Percentiles rank a stretch among this genome's conserved stretches.
Evolutionary conservation across 495 filamentous ascomycete genomes (phyloP).

Genomic region (Aspergillus avenaceus): DNA sequence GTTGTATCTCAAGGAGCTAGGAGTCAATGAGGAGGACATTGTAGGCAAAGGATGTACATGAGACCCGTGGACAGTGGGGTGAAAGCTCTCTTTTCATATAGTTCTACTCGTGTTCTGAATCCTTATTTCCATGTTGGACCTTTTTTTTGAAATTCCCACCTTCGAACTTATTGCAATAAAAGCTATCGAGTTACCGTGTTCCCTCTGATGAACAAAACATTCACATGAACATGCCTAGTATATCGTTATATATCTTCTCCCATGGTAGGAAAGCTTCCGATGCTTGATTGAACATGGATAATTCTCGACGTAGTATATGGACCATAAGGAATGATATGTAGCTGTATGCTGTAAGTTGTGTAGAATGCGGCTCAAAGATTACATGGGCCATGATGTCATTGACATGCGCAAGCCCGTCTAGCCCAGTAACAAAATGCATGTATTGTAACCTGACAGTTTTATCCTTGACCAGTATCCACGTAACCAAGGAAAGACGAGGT

Average conservation of each 20-base stretch:
- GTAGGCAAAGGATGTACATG: conserved; percentile 20
- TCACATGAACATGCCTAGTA: no score
- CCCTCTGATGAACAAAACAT: conserved; percentile 8
- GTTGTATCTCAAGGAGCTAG: conserved; percentile 4
- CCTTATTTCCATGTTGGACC: conserved; percentile 17
- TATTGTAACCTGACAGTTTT: not conserved
- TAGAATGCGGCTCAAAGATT: not conserved
- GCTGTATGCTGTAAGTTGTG: not conserved
- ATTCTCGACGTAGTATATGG: no score
- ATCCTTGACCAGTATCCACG: not conserved
- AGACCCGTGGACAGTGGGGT: conserved; percentile 19
- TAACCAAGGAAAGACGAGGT: no score
- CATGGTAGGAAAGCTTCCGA: no score
- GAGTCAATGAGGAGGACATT: conserved; percentile 10
- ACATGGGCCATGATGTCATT: conserved; percentile 1
- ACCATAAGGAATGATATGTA: no score
- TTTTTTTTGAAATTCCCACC: conserved; percentile 5
- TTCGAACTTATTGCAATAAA: conserved; percentile 5
- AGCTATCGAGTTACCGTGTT: conserved; percentile 5
- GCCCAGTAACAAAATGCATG: not conserved
- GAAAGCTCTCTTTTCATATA: conserved; percentile 27
- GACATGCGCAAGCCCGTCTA: not conserved
- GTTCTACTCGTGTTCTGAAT: conserved; percentile 26
- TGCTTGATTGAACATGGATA: no score
- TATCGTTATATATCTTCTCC: no score